A percentile compares a stretch with the other conserved stretches of the same genome.
Conservation (phyloP, 2,329 filamentous ascomycete genomes). For the Capronia epimyces region DNA sequence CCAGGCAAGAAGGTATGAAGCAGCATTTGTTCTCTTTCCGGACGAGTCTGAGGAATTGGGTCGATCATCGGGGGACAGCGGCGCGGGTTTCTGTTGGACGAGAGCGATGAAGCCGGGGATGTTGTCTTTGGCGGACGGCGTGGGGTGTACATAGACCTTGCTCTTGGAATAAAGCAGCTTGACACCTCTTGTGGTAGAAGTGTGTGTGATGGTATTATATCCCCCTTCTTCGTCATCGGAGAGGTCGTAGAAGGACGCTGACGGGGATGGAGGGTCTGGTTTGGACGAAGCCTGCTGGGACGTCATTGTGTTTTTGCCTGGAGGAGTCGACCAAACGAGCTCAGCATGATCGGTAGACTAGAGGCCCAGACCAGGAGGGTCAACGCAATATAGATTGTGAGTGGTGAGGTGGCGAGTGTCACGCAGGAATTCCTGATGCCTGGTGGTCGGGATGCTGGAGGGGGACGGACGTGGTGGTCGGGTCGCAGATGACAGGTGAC, state of each 20-base stretch:
- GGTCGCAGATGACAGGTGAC: slow-evolving; percentile 1
- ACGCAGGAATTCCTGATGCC: slow-evolving; percentile 23
- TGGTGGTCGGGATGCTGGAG: neutral
- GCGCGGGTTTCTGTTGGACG: slow-evolving; percentile 69
- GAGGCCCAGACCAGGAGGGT: neutral
- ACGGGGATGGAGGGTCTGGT: slow-evolving; percentile 57
- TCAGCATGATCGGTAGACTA: slow-evolving; percentile 3
- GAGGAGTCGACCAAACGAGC: neutral
- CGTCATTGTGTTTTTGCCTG: slow-evolving; percentile 11
- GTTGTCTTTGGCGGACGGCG: slow-evolving; percentile 89
- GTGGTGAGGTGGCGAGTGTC: neutral
- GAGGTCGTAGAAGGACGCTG: slow-evolving; percentile 87
- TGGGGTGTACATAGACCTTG: slow-evolving; percentile 98
- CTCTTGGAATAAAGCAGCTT: slow-evolving; percentile 95
- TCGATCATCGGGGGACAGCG: slow-evolving; percentile 29
- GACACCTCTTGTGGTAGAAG: slow-evolving; percentile 70
- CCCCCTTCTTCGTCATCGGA: slow-evolving; percentile 94
- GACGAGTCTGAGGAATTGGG: slow-evolving; percentile 43
- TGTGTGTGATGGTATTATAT: slow-evolving; percentile 87
- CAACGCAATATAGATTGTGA: no score
- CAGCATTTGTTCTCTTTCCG: slow-evolving; percentile 42
- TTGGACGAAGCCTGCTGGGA: slow-evolving; percentile 11
- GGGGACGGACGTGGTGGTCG: neutral
- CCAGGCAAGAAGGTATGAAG: slow-evolving; percentile 83
- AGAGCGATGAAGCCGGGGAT: slow-evolving; percentile 90